phyloP scores from a whole-genome alignment of 1,284 basidiomycete species.

The Golubevia pallescens region DNA sequence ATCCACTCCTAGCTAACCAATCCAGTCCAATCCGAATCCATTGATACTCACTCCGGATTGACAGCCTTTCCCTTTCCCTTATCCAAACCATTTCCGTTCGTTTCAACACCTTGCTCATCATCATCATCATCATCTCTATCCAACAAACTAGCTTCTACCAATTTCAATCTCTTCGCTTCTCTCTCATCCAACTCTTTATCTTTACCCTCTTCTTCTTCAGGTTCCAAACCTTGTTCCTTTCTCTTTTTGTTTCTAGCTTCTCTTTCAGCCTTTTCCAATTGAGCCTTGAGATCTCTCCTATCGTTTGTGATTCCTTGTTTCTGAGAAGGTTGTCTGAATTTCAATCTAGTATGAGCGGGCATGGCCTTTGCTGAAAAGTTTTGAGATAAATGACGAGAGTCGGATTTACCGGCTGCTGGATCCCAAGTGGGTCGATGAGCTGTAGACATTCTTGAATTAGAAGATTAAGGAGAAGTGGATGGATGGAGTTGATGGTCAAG shows the following conservation, averaged over 20 bases:
- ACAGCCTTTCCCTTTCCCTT: slow-evolving; percentile 1
- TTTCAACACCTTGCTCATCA: background rate
- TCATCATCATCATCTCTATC: slow-evolving; percentile 23
- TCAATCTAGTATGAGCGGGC: slow-evolving; percentile 51
- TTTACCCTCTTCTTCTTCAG: slow-evolving; percentile 8
- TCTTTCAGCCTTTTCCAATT: slow-evolving; percentile 42
- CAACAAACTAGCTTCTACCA: slow-evolving; percentile 14
- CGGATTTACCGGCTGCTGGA: slow-evolving; percentile 39
- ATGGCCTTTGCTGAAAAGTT: slow-evolving; percentile 19
- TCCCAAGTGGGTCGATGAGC: slow-evolving; percentile 59
- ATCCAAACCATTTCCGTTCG: background rate
- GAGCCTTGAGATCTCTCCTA: slow-evolving; percentile 37
- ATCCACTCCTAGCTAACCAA: too few species aligned
- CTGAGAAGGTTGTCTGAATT: slow-evolving; percentile 46
- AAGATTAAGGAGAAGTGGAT: background rate
- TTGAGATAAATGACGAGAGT: slow-evolving; percentile 29
- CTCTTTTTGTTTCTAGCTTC: slow-evolving; percentile 26
- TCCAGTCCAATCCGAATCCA: too few species aligned
- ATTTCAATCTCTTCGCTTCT: slow-evolving; percentile 14
- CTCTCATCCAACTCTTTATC: slow-evolving; percentile 16
- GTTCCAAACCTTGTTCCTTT: slow-evolving; percentile 15
- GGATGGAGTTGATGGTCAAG: too few species aligned
- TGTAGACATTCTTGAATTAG: slow-evolving; percentile 31
- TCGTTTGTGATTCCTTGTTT: background rate
- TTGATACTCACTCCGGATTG: too few species aligned